Conservation (phyloP, 345 rosid genomes). For the Adansonia digitata region DNA sequence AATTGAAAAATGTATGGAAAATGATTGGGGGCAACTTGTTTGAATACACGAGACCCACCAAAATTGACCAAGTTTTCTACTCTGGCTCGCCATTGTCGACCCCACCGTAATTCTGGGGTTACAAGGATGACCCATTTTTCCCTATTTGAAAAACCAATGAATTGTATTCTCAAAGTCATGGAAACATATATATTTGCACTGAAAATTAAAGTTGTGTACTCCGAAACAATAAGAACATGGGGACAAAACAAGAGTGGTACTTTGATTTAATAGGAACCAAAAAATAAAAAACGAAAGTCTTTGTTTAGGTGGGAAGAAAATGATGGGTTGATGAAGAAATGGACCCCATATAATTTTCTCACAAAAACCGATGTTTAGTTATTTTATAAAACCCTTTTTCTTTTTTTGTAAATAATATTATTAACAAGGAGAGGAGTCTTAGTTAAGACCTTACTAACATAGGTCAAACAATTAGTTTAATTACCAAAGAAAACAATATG, state of each 20-base stretch:
- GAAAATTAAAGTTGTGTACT: conserved; percentile 20
- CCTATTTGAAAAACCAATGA: conserved; percentile 12
- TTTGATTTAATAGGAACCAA: conserved; percentile 29
- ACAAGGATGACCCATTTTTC: neutral
- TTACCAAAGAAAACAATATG: conserved; percentile 19
- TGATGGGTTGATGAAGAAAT: conserved; percentile 35
- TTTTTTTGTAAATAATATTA: neutral
- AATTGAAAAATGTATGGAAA: conserved; percentile 5
- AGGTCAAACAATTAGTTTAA: conserved; percentile 37
- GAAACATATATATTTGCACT: conserved; percentile 11
- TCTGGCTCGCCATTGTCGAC: neutral
- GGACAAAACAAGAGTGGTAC: conserved; percentile 17
- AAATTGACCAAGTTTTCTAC: conserved; percentile 25
- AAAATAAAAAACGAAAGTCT: conserved; percentile 34
- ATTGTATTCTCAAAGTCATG: conserved; percentile 10
- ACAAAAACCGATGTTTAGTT: neutral
- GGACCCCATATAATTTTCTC: conserved; percentile 26
- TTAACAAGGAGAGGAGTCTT: conserved; percentile 6
- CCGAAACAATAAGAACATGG: conserved; percentile 8
- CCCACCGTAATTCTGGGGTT: conserved; percentile 19
- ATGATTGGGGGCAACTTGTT: conserved; percentile 4
- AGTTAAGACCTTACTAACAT: neutral
- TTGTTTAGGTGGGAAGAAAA: conserved; percentile 45
- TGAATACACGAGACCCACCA: conserved; percentile 28
- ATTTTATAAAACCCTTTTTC: neutral